Percentiles rank a stretch among this genome's conserved stretches.
Evolutionary conservation across 2,329 filamentous ascomycete genomes (phyloP).

Genomic region (Fusarium neocosmosporiellum): DNA sequence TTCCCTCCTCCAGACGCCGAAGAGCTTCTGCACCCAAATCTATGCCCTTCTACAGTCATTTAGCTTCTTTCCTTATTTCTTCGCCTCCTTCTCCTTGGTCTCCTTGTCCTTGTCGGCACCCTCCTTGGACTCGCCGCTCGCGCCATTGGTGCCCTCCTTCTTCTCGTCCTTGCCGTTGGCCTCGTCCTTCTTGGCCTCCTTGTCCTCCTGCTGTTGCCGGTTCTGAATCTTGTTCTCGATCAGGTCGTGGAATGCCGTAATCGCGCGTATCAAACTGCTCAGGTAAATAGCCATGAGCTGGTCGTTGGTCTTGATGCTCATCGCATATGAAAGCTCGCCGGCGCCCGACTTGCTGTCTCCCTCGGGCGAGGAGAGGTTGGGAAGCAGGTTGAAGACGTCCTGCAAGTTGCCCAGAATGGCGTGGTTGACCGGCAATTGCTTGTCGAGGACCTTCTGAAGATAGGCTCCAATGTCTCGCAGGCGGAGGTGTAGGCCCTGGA

Average conservation of each 20-base stretch:
- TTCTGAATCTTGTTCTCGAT: constrained; percentile 99
- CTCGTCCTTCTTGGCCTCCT: constrained; percentile 86
- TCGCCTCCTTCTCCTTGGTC: constrained; percentile 66
- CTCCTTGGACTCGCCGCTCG: constrained; percentile 62
- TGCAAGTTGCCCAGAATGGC: constrained; percentile 98
- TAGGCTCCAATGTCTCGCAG: constrained; percentile 96
- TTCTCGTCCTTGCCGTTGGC: constrained; percentile 68
- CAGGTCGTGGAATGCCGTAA: constrained; percentile 98
- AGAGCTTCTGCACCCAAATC: constrained; percentile 30
- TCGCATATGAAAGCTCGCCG: constrained; percentile 90
- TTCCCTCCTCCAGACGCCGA: constrained; percentile 39
- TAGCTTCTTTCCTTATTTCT: constrained; percentile 45
- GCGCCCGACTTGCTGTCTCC: constrained; percentile 73
- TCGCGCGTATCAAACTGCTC: constrained; percentile 91
- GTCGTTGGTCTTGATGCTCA: constrained; percentile 99
- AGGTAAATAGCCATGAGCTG: constrained; percentile 99
- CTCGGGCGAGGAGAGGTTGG: constrained; percentile 90
- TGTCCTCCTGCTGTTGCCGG: constrained; percentile 95
- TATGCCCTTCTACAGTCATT: constrained; percentile 30
- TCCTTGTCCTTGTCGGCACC: constrained; percentile 64
- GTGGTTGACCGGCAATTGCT: constrained; percentile 94
- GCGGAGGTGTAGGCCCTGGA: constrained; percentile 94
- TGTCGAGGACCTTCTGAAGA: constrained; percentile 94
- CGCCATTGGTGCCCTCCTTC: constrained; percentile 60
- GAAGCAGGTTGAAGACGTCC: constrained; percentile 98